Conservation (phyloP, 768 basidiomycete species). For the Pisolithus albus region DNA sequence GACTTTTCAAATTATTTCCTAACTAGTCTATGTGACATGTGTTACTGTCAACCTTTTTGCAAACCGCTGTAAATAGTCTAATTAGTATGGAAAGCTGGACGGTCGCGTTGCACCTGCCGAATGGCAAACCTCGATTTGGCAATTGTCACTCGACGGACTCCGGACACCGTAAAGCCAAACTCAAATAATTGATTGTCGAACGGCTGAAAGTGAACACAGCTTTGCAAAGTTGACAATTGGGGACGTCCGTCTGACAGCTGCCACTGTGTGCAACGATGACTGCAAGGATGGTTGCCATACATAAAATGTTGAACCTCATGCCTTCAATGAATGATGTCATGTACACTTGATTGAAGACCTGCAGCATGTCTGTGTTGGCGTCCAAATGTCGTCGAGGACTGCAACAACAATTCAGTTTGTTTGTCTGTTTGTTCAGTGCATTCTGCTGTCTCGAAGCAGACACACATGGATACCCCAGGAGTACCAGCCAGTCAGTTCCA, state of each 20-base stretch:
- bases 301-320: too few species aligned
- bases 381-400: conserved; percentile 40
- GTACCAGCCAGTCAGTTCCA: conserved; percentile 37
- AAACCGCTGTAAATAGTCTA: neutral
- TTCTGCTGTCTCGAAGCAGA: conserved; percentile 61
- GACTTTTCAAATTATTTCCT: neutral
- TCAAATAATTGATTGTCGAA: too few species aligned
- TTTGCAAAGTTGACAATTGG: too few species aligned
- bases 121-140: too few species aligned
- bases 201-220: too few species aligned
- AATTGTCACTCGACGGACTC: too few species aligned
- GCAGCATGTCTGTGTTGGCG: neutral
- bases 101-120: too few species aligned
- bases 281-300: too few species aligned
- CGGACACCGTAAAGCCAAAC: too few species aligned
- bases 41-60: neutral
- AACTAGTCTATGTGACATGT: neutral
- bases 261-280: too few species aligned
- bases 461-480: conserved; percentile 31
- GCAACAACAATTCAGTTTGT: conserved; percentile 47
- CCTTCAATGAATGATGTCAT: neutral
- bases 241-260: too few species aligned
- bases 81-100: too few species aligned
- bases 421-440: conserved; percentile 47
- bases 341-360: neutral